These are phyloP conservation scores for Lunasporangiospora selenospora DNA, from an alignment of 192 early-diverging fungal genomes.

Conservation along the genomic window DNA sequence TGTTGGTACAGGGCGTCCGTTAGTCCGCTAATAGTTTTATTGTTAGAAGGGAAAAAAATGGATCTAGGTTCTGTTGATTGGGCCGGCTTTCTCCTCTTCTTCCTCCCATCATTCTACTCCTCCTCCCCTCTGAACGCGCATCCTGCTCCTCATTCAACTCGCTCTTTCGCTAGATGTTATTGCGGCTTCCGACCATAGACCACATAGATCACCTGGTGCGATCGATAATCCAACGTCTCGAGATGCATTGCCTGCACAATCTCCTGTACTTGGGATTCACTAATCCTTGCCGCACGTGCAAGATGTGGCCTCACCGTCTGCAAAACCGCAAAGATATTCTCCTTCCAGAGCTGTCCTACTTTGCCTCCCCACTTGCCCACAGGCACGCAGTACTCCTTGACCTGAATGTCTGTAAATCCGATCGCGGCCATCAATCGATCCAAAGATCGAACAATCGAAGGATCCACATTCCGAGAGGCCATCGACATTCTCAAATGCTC, in stretches of 20 bases:
- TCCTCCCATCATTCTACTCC: too few species aligned
- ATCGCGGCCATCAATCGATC: constrained; percentile 15
- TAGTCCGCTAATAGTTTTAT: too few species aligned
- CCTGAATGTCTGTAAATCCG: constrained; percentile 28
- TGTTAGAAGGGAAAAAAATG: too few species aligned
- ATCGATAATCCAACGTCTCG: constrained; percentile 3
- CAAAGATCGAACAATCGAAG: constrained; percentile 19
- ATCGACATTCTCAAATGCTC: constrained; percentile 31
- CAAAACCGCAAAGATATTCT: constrained; percentile 21
- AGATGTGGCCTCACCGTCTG: constrained; percentile 14
- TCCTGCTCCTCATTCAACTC: not conserved
- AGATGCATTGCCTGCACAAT: constrained; percentile 16
- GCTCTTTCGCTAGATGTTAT: not conserved
- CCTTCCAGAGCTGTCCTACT: constrained; percentile 29
- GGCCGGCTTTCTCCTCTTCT: too few species aligned
- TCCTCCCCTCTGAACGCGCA: too few species aligned
- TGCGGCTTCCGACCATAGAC: constrained; percentile 18
- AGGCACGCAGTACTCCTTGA: constrained; percentile 23
- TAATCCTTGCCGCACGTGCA: constrained; percentile 12
- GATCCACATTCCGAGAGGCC: constrained; percentile 8
- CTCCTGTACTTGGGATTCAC: constrained; percentile 17
- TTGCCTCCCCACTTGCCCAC: constrained; percentile 36
- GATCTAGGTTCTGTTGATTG: too few species aligned
- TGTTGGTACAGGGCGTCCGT: too few species aligned
- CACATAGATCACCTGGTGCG: constrained; percentile 17